Evolutionary conservation across 208 protist genomes (phyloP).

Genomic region (Trypanosoma theileri): DNA sequence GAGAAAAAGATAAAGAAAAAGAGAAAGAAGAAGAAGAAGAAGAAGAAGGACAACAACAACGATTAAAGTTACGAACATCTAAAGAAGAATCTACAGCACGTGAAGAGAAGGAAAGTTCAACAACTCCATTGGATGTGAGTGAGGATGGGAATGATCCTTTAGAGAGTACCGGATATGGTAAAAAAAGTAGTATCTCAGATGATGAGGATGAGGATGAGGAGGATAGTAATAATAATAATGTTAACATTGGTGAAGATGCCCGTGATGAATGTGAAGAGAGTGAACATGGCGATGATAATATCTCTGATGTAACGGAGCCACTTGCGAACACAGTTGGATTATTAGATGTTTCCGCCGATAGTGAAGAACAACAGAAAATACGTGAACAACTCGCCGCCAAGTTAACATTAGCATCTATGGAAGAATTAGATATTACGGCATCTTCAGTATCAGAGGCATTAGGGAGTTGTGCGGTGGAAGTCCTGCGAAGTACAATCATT

Average conservation of each 20-base stretch:
- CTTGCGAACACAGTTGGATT: too few relatives aligned
- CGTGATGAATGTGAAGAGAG: not conserved
- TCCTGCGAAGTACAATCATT: conserved; percentile 54
- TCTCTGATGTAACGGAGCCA: not conserved
- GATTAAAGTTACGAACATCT: not conserved
- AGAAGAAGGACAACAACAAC: not conserved
- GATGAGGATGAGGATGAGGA: not conserved
- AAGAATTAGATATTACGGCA: not conserved
- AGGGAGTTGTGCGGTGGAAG: conserved; percentile 42
- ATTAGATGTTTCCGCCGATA: not conserved
- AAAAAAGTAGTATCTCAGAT: not conserved
- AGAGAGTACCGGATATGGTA: too few relatives aligned
- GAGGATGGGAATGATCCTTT: too few relatives aligned
- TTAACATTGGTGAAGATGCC: too few relatives aligned
- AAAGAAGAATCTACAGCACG: too few relatives aligned
- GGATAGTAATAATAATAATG: not conserved
- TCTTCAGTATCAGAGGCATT: conserved; percentile 33
- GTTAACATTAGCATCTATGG: not conserved
- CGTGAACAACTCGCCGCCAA: not conserved
- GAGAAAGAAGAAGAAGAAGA: not conserved
- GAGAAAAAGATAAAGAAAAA: not conserved
- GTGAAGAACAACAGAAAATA: not conserved
- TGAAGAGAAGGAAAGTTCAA: too few relatives aligned
- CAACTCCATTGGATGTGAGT: too few relatives aligned
- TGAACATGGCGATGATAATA: conserved; percentile 1